Conservation (phyloP, 306 rosid genomes). For the Arachis stenosperma region DNA sequence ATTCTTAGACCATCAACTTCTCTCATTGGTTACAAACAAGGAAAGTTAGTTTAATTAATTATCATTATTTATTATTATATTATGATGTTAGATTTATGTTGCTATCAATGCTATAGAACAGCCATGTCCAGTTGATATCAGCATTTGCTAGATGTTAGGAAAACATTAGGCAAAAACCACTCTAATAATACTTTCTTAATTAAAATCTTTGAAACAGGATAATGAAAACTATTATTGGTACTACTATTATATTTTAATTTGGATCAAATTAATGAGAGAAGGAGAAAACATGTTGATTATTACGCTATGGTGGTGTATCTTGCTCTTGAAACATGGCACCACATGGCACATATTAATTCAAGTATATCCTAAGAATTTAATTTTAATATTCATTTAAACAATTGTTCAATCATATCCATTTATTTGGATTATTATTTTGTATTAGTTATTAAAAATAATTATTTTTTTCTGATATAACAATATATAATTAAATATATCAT, state of each 20-base stretch:
- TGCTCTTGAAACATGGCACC: conserved; percentile 44
- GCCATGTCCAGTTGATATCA: conserved; percentile 44
- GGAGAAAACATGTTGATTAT: conserved; percentile 28
- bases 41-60: not conserved
- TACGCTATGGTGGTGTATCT: conserved; percentile 31
- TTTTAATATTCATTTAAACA: no score
- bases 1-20: conserved; percentile 36
- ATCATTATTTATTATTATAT: not conserved
- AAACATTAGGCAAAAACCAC: conserved; percentile 40
- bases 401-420: no score
- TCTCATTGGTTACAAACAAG: conserved; percentile 34
- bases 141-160: conserved; percentile 52
- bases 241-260: conserved; percentile 26
- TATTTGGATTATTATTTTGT: no score
- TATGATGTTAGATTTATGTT: conserved; percentile 44
- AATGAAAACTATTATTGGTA: conserved; percentile 50
- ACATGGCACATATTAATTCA: not conserved
- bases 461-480: no score
- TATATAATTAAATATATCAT: no score
- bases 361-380: no score
- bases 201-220: conserved; percentile 42
- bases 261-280: not conserved
- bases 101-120: conserved; percentile 41
- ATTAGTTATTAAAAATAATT: no score
- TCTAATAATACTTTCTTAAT: conserved; percentile 15